These are phyloP conservation scores for Pulveroboletus sp. DNA, from an alignment of 768 basidiomycete species.

Conservation along the genomic window DNA sequence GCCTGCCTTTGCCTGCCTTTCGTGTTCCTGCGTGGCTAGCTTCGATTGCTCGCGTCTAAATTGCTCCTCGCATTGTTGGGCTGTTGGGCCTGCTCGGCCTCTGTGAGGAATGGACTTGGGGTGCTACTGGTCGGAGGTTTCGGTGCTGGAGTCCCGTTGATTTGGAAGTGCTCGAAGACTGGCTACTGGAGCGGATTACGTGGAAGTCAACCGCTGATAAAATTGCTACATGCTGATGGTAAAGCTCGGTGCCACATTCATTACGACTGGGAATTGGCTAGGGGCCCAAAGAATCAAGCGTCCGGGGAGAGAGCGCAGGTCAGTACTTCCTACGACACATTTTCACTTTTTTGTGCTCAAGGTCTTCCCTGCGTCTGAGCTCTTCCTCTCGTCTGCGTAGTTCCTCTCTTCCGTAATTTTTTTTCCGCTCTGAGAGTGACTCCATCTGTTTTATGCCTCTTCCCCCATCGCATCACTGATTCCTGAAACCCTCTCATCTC, in stretches of 20 bases:
- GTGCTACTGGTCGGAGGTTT: slow-evolving; percentile 15
- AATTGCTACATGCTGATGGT: slow-evolving; percentile 27
- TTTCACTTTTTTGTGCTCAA: slow-evolving; percentile 28
- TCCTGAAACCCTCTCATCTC: slow-evolving; percentile 27
- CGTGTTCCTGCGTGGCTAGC: slow-evolving; percentile 46
- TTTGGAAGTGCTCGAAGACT: slow-evolving; percentile 23
- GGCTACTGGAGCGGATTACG: slow-evolving; percentile 24
- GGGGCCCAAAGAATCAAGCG: slow-evolving; percentile 23
- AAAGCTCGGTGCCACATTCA: slow-evolving; percentile 31
- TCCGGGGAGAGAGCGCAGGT: slow-evolving; percentile 26
- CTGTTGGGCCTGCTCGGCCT: slow-evolving; percentile 55
- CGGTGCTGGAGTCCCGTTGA: slow-evolving; percentile 22
- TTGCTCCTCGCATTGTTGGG: slow-evolving; percentile 61
- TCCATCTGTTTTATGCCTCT: slow-evolving; percentile 29
- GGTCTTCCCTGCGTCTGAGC: slow-evolving; percentile 27
- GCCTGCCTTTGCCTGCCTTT: slow-evolving; percentile 38
- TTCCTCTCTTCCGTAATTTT: slow-evolving; percentile 23
- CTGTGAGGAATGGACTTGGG: slow-evolving; percentile 28
- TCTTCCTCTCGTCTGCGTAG: slow-evolving; percentile 26
- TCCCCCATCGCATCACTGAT: slow-evolving; percentile 29
- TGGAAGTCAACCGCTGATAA: slow-evolving; percentile 25
- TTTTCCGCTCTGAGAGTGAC: slow-evolving; percentile 21
- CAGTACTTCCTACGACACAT: slow-evolving; percentile 27
- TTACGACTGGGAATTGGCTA: slow-evolving; percentile 31
- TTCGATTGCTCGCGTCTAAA: slow-evolving; percentile 67